These are phyloP conservation scores for Mucor circinelloides DNA, from an alignment of 371 early-diverging fungal genomes.

Conservation along the genomic window DNA sequence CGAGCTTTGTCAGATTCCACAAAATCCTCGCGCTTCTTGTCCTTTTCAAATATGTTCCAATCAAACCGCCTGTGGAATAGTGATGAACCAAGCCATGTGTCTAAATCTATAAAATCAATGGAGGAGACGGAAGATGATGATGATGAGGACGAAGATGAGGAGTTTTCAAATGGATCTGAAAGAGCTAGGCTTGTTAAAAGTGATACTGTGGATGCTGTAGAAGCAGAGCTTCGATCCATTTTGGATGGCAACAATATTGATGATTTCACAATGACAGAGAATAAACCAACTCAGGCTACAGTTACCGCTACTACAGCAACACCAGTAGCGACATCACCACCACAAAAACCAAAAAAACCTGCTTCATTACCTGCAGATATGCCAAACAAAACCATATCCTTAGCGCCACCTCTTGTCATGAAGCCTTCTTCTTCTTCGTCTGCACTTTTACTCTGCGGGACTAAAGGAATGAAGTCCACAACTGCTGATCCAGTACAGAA, in stretches of 20 bases:
- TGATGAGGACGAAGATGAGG: constrained; percentile 17
- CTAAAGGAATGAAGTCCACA: constrained; percentile 31
- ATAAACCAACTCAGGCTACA: background rate
- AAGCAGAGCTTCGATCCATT: constrained; percentile 63
- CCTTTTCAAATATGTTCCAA: constrained; percentile 35
- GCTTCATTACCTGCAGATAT: background rate
- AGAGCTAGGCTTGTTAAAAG: constrained; percentile 30
- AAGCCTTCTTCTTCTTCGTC: constrained; percentile 13
- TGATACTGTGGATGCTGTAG: constrained; percentile 62
- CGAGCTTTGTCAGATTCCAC: constrained; percentile 35
- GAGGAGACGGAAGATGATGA: constrained; percentile 27
- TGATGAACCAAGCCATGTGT: constrained; percentile 19
- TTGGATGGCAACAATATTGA: constrained; percentile 42
- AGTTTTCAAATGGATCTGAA: background rate
- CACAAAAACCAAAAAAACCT: background rate
- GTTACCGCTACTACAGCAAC: no score
- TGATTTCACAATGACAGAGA: constrained; percentile 9
- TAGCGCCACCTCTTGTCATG: background rate
- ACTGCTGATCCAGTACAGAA: constrained; percentile 46
- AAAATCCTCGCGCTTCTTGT: constrained; percentile 19
- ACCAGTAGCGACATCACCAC: background rate
- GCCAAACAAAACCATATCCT: background rate
- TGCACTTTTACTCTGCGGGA: constrained; percentile 19
- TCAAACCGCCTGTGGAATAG: constrained; percentile 10
- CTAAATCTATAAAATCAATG: constrained; percentile 27